A percentile compares a stretch with the other conserved stretches of the same genome.
phyloP scores from a whole-genome alignment of 768 basidiomycete species.

The Steccherinum ochraceum region DNA sequence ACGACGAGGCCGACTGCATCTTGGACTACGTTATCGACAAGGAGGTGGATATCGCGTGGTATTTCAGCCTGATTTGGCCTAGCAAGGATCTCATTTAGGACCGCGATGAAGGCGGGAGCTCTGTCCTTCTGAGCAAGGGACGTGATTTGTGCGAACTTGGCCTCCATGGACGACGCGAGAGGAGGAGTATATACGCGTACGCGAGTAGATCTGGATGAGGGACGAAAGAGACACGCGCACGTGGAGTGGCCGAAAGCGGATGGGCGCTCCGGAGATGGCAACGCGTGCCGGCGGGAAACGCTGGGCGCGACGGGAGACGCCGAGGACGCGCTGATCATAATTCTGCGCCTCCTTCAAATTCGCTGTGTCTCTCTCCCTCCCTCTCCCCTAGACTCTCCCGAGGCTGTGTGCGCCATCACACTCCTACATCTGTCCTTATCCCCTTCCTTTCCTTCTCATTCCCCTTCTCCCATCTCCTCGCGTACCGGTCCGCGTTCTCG shows the following conservation, averaged over 20 bases:
- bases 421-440: no score
- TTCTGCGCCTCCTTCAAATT: neutral
- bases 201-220: neutral
- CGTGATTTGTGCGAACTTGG: conserved; percentile 55
- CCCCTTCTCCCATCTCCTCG: neutral
- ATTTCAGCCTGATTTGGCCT: conserved; percentile 39
- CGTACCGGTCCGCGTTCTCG: neutral
- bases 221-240: neutral
- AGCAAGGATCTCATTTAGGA: conserved; percentile 62
- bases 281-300: neutral
- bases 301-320: no score
- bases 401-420: neutral
- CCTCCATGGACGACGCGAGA: conserved; percentile 52
- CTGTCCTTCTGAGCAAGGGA: conserved; percentile 80
- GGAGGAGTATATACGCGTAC: neutral
- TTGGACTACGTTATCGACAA: conserved; percentile 78
- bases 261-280: neutral
- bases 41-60: conserved; percentile 52
- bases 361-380: neutral
- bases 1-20: conserved; percentile 81
- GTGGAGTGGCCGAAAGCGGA: neutral
- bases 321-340: no score
- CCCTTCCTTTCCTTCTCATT: neutral
- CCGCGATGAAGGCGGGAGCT: conserved; percentile 62
- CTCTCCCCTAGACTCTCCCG: neutral